Base-by-base conservation (phyloP, 441 rosid genomes). In the Euphorbia corollata region DNA sequence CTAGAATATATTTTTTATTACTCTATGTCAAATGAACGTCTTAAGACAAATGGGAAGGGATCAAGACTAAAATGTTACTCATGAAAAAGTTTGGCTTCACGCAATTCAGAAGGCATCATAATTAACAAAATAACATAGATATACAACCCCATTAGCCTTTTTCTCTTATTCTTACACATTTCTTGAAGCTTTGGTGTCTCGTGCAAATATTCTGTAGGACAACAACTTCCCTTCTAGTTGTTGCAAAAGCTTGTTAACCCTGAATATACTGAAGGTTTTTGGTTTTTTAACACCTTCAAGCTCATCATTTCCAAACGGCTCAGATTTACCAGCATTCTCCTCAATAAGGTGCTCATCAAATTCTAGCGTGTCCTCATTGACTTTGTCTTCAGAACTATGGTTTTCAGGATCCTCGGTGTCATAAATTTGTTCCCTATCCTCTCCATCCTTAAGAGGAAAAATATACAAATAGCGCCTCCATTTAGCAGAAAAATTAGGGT, bases 401-500 rank as follows among this genome's bases (percentile, higher is more conserved):
- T 67, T 69, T 67, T 75, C 78, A 67, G 16, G 66, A 60, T 67
- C 70, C 65, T 47, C 84, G 64, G 45, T 72, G 69, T 76, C 82
- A 59, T 66, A 32, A 38, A 72, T 64, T 69, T 73, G 74, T 63
- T 75, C 84, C 57, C 30, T 67, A 60, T 71, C 69, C 73, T 85
- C 91, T 56, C 82, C 79, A 63, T 73, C 79, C 71, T 75, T 83
- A 55, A 95, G 72, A 56, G 99, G 99, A 80, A 91, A 90, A 30
- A 88, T 82, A 77, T 95, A 95, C 55, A 90, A 78, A 79, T 95
- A 95, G 54, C 84, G 91, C 79, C 97, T 91, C 98, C 99, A 91
- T 75, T 87, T 91, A 59, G 99, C 99, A 72, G 95, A 85, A 74
- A 95, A 91, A 75, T 95, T 95, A 41, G 99, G 97, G 78, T 95